Base-by-base conservation (phyloP, 2,329 filamentous ascomycete species). In the Leptographium galeiforme region DNA sequence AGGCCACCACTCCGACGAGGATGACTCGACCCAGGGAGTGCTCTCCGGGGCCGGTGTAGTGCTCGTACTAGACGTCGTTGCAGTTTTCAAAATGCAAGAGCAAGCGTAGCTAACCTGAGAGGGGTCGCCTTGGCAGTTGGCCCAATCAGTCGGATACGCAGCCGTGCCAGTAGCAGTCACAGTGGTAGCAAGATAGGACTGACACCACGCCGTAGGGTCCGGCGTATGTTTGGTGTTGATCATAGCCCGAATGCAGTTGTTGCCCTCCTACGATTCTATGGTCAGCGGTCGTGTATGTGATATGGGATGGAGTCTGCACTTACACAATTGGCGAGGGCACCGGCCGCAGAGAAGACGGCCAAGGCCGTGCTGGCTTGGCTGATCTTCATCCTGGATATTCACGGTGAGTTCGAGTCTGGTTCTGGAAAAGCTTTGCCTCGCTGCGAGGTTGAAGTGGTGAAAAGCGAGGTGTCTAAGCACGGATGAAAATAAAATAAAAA, bases 201-300 rank as follows among this genome's bases (percentile, higher is more conserved):
- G 32, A 46, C 57, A 58, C 50, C 51, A 58, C 0, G 47, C 6
- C 14, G 51, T 50, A 1, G 57, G 55, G 13, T 58, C 34, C 0
- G 50, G 50, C 38, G 12, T 1, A 32, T 54, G 36, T 8, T 34
- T 19, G 4, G 30, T 16, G 30, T 53, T 40, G 30, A 53, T 38
- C 57, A 58, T 57, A 25, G 55, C 52, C 8, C 50, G 43, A n/a
- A 58, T 53, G 38, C 57, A 58, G 47, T 52, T 50, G 47, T 52
- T 55, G 47, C 50, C 47, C 30, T 53, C 51, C 56, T 57, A 51
- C 7, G 16, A 32, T 36, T 13, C 11, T 50, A 25, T 2, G 25
- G 38, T 50, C 38, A 41, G 39, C n/a, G 10, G 18, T 32, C 44
- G n/a, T 16, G 25, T 46, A 19, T 32, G 43, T 8, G 30, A 33